Evolutionary conservation across 768 basidiomycete genomes (phyloP).

Genomic region (Pleurotus pulmonarius): DNA sequence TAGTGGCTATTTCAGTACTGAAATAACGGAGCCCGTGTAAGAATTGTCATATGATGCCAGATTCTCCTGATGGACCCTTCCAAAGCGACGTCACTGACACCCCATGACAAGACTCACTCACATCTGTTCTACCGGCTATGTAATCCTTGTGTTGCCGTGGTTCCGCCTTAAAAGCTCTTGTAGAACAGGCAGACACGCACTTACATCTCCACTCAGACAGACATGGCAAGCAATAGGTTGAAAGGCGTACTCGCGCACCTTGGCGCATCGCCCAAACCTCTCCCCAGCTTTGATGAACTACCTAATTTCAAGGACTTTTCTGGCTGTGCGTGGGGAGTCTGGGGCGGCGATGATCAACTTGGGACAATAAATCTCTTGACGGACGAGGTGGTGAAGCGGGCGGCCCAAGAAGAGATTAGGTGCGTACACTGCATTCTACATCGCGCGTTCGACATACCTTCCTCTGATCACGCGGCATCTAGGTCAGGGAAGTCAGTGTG

Average conservation of each 20-base stretch:
- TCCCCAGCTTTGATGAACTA: conserved; percentile 35
- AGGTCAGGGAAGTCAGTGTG: conserved; percentile 54
- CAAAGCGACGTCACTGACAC: background rate
- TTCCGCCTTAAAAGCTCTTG: too few species aligned
- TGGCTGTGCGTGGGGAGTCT: conserved; percentile 69
- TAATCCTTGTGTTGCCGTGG: background rate
- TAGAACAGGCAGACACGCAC: too few species aligned
- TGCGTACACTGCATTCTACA: conserved; percentile 24
- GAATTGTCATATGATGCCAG: background rate
- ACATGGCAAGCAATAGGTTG: conserved; percentile 28
- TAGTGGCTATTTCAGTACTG: too few species aligned
- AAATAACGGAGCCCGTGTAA: background rate
- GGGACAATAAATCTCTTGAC: conserved; percentile 68
- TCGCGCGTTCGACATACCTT: background rate
- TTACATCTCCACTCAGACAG: background rate
- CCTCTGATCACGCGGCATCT: background rate
- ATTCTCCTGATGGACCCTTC: background rate
- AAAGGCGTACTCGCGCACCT: conserved; percentile 25
- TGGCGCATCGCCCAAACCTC: conserved; percentile 7
- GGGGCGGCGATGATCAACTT: conserved; percentile 62
- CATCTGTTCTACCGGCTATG: background rate
- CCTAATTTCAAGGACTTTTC: conserved; percentile 46
- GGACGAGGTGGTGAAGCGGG: conserved; percentile 53
- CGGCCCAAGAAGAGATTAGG: conserved; percentile 56
- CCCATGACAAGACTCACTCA: too few species aligned